A percentile compares a stretch with the other conserved stretches of the same genome.
These are phyloP conservation scores for Amanita rimosa DNA, from an alignment of 768 basidiomycete species.

Conservation along the genomic window DNA sequence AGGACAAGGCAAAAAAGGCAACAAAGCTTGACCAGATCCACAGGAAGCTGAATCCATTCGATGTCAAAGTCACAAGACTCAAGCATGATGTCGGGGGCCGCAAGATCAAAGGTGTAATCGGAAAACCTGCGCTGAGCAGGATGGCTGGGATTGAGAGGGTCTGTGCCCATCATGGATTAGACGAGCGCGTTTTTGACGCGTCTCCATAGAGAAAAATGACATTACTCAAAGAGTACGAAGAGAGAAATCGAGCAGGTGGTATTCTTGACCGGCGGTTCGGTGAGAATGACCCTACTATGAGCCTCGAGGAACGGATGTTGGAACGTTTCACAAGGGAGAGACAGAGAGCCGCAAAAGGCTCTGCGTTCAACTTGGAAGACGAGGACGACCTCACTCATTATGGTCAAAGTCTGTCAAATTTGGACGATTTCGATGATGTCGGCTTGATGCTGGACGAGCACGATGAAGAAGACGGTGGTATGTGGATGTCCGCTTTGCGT, in stretches of 20 bases:
- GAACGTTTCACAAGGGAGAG: slow-evolving; percentile 92
- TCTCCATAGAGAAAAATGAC: slow-evolving; percentile 66
- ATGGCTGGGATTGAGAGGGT: slow-evolving; percentile 88
- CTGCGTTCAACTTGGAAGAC: slow-evolving; percentile 82
- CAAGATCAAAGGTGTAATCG: slow-evolving; percentile 71
- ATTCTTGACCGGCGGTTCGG: slow-evolving; percentile 93
- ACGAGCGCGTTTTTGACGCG: slow-evolving; percentile 3
- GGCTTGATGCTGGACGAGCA: slow-evolving; percentile 50
- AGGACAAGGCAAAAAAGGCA: slow-evolving; percentile 74
- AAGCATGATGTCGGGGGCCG: slow-evolving; percentile 91
- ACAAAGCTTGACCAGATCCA: slow-evolving; percentile 78
- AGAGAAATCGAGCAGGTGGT: slow-evolving; percentile 74
- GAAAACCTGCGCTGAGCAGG: slow-evolving; percentile 80
- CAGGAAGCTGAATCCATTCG: slow-evolving; percentile 85
- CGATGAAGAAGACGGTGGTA: slow-evolving; percentile 38
- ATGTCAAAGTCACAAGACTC: slow-evolving; percentile 82
- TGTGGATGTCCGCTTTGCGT: not conserved
- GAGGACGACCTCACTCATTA: slow-evolving; percentile 90
- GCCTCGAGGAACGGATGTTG: slow-evolving; percentile 94
- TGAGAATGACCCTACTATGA: slow-evolving; percentile 86
- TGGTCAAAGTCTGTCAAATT: slow-evolving; percentile 73
- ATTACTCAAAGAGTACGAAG: slow-evolving; percentile 78
- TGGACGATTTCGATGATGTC: slow-evolving; percentile 76
- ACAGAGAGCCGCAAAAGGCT: slow-evolving; percentile 65
- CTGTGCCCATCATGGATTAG: slow-evolving; percentile 11